A percentile compares a stretch with the other conserved stretches of the same genome.
These are phyloP conservation scores for Rhodocollybia butyracea DNA, from an alignment of 768 basidiomycete genomes.

Conservation along the genomic window DNA sequence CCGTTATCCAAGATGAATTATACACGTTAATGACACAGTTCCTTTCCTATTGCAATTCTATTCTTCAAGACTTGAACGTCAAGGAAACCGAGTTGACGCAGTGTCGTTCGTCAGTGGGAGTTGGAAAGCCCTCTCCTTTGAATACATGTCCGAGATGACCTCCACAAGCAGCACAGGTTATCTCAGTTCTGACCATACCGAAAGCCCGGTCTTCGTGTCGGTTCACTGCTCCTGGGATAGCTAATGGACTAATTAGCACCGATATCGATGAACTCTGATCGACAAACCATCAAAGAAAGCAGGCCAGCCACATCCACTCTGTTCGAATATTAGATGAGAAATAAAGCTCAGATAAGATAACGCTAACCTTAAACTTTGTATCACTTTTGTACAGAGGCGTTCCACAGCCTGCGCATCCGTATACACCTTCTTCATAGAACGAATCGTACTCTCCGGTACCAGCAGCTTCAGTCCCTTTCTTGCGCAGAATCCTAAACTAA, in stretches of 20 bases:
- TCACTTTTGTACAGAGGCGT: slow-evolving; percentile 84
- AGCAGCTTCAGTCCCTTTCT: slow-evolving; percentile 84
- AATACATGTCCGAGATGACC: slow-evolving; percentile 96
- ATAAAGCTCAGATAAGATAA: too few species aligned
- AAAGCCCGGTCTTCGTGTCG: slow-evolving; percentile 68
- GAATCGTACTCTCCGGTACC: slow-evolving; percentile 82
- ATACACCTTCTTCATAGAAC: slow-evolving; percentile 61
- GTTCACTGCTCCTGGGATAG: slow-evolving; percentile 85
- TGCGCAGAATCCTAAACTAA: slow-evolving; percentile 80
- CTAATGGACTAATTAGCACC: slow-evolving; percentile 34
- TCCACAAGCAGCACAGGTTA: slow-evolving; percentile 86
- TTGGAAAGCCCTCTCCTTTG: slow-evolving; percentile 82
- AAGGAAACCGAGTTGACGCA: slow-evolving; percentile 90
- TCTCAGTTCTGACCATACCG: slow-evolving; percentile 78
- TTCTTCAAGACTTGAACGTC: slow-evolving; percentile 45
- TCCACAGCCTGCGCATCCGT: slow-evolving; percentile 75
- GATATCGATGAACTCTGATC: background rate
- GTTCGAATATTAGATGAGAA: background rate
- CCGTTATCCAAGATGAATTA: background rate
- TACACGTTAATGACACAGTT: background rate
- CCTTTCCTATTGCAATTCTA: background rate
- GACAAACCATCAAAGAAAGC: slow-evolving; percentile 86
- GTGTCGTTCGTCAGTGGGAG: slow-evolving; percentile 82
- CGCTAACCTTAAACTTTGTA: slow-evolving; percentile 76
- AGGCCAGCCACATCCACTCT: slow-evolving; percentile 96